Evolutionary conservation across 2,329 filamentous ascomycete genomes (phyloP), one percentile per base, ranked within the genome.

Genomic region (Achaetomium macrosporum): DNA sequence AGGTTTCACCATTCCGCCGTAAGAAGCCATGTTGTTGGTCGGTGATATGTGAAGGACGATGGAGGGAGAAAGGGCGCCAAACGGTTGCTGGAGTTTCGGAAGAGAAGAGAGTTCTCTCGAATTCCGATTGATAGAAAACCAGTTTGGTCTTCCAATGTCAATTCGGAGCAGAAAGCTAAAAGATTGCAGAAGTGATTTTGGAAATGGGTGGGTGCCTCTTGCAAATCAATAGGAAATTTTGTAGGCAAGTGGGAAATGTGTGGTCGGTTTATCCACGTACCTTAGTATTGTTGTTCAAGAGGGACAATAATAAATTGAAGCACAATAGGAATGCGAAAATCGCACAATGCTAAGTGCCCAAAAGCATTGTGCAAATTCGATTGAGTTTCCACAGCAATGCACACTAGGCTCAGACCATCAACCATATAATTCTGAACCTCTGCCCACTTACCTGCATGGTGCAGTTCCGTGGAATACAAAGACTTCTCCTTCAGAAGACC

Each of bases 1-100:
- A 12, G 41, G 33, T 1, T 44, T 16, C 16, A 15, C 39, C 44
- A 42, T 42, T 8, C 20, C 40, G 12, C 40, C 13, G 16, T 17
- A 5, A 37, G 47, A 41, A 37, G 47, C 30, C 54, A 56, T 56
- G 2, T 9, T 17, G 35, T 44, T 13, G 45, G 13, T 36, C 11
- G 10, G 5, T 43, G 48, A 39, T 19, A 25, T 44, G 17, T 19
- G 15, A 15, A 6, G 12, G 6, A 29, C 5, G 33, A 25, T 37
- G 9, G 6, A 35, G 19, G 6, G 35, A n/a, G 12, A 16, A 37
- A 7, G n/a, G 13, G 35, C 35, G 25, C 25, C 30, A 10, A 42
- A 45, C 37, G 33, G 33, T 16, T 16, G 44, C 16, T 36, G 31
- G 17, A 40, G 29, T 15, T 43, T 15, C 11, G 36, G 20, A 42